Conservation (phyloP, 2,329 filamentous ascomycete species). For the Fonsecaea pugnacius region DNA sequence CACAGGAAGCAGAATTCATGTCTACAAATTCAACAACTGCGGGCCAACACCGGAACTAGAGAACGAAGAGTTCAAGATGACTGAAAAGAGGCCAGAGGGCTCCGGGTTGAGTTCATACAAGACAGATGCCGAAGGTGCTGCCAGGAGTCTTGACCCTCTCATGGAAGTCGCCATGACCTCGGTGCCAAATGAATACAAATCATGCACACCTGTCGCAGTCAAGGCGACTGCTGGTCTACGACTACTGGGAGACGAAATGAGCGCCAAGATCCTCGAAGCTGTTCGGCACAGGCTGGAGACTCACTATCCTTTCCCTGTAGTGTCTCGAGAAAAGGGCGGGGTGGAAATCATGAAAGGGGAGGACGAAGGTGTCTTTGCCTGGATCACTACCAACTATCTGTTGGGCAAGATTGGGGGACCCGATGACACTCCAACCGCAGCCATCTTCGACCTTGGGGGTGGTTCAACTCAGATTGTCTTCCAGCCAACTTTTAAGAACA, state of each 20-base stretch:
- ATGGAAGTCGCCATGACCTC: conserved; percentile 82
- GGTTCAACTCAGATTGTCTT: conserved; percentile 99
- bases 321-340: conserved; percentile 80
- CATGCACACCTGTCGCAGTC: conserved; percentile 93
- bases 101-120: conserved; percentile 83
- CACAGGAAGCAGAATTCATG: conserved; percentile 96
- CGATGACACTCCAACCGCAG: conserved; percentile 86
- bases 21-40: conserved; percentile 99
- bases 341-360: conserved; percentile 97
- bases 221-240: conserved; percentile 96
- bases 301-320: conserved; percentile 90
- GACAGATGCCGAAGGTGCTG: conserved; percentile 82
- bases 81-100: conserved; percentile 79
- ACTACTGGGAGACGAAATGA: conserved; percentile 79
- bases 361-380: conserved; percentile 96
- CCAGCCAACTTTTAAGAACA: conserved; percentile 85
- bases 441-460: conserved; percentile 93
- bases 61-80: conserved; percentile 90
- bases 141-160: conserved; percentile 83
- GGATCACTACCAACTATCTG: conserved; percentile 99
- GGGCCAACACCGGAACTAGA: conserved; percentile 93
- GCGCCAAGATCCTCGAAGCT: conserved; percentile 80
- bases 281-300: conserved; percentile 84
- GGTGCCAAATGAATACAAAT: conserved; percentile 85
- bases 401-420: conserved; percentile 95